These are phyloP conservation scores for Aspergillus alliaceus DNA, from an alignment of 2,329 filamentous ascomycete genomes.

Conservation along the genomic window DNA sequence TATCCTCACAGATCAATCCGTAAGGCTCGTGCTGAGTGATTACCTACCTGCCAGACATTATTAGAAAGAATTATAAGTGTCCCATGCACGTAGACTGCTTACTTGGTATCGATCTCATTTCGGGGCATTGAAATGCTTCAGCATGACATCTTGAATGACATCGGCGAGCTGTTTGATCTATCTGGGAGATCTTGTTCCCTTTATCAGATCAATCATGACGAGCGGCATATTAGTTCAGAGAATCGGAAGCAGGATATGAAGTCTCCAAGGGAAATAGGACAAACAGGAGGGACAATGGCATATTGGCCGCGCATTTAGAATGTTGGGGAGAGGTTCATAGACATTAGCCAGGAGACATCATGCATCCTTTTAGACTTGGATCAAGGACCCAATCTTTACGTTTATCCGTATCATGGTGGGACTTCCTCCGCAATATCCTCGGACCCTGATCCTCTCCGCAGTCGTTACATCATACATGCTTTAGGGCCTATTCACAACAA, in stretches of 20 bases:
- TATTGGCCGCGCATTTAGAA: too few relatives aligned
- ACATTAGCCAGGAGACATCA: too few relatives aligned
- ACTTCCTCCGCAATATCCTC: neutral
- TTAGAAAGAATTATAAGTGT: neutral
- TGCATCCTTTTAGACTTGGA: too few relatives aligned
- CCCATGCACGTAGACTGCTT: neutral
- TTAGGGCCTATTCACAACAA: too few relatives aligned
- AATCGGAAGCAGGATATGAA: too few relatives aligned
- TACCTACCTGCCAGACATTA: conserved; percentile 15
- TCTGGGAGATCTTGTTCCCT: conserved; percentile 17
- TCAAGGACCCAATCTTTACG: too few relatives aligned
- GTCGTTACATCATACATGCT: neutral
- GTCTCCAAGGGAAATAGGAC: too few relatives aligned
- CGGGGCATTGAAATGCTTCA: conserved; percentile 29
- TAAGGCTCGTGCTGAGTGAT: conserved; percentile 33
- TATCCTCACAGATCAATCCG: conserved; percentile 34
- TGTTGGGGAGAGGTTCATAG: too few relatives aligned
- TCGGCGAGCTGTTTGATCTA: conserved; percentile 27
- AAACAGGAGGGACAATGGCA: too few relatives aligned
- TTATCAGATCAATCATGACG: conserved; percentile 32
- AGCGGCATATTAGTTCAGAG: conserved; percentile 23
- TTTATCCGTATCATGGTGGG: neutral
- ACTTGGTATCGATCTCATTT: conserved; percentile 27
- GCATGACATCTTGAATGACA: conserved; percentile 27
- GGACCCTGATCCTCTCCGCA: too few relatives aligned